Evolutionary conservation across 2,329 filamentous ascomycete species (phyloP), one percentile per base, ranked within the genome.

Genomic region (Colletotrichum zoysiae): DNA sequence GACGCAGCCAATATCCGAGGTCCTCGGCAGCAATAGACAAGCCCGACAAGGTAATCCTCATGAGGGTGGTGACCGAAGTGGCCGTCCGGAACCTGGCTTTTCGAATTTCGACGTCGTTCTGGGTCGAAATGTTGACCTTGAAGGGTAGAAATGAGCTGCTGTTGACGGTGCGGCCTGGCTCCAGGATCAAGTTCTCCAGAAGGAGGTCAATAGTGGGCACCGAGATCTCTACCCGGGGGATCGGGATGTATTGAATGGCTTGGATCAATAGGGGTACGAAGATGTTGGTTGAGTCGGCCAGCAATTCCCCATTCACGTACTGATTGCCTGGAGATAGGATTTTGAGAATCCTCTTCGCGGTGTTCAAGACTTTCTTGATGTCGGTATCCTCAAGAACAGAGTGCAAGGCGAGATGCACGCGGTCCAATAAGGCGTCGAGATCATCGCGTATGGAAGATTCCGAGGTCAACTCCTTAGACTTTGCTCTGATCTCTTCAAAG

Each of bases 71-170:
- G 67, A 92, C 85, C 8, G 82, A 82, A 0, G 92, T 90, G 2
- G 88, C 87, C 0, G 92, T 95, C 60, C 89, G 81, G 85, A 92
- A 89, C 8, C 88, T 90, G 23, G 91, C 91, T 80, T 97, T 97
- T 74, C 92, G 89, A 51, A 98, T 90, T 75, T 97, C 94, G 44
- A 98, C 83, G 75, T 97, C 93, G 77, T 97, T 98, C 80, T 92
- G 92, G 0, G 93, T 95, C 74, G 95, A 91, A 4, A 98, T 84
- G 56, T 93, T 91, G 65, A 98, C 85, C 67, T 91, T 90, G 82
- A 94, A 95, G 0, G 95, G 95, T 1, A 98, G 86, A 84, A 98
- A 98, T 0, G 95, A 97, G 3, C 92, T 94, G 73, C 92, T 85
- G 79, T 97, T 95, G 76, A 97, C 87, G 0, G 94, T 97, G 69